These are phyloP conservation scores for Fragilaria radians DNA, from an alignment of 108 stramenopile species.

Conservation along the genomic window DNA sequence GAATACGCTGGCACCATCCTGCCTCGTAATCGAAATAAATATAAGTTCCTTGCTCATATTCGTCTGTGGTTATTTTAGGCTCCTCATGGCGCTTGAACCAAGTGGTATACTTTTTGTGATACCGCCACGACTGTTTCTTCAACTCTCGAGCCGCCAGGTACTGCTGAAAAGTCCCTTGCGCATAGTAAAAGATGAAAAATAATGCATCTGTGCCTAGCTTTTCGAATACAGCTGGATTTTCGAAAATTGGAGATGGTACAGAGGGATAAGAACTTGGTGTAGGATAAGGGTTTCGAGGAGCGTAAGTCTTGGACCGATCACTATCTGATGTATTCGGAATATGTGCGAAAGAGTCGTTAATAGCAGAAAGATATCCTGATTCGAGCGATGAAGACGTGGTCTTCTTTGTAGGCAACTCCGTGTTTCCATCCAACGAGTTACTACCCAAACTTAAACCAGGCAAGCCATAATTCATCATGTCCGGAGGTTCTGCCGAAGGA, in stretches of 20 bases:
- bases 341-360: conserved; percentile 69
- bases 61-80: conserved; percentile 93
- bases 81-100: conserved; percentile 99
- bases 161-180: conserved; percentile 97
- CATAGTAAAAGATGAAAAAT: conserved; percentile 99
- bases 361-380: conserved; percentile 16
- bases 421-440: conserved; percentile 1
- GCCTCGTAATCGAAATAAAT: conserved; percentile 99
- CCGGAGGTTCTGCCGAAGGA: conserved; percentile 10
- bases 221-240: conserved; percentile 91
- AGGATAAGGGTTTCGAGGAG: conserved; percentile 91
- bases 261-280: conserved; percentile 88
- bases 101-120: conserved; percentile 99
- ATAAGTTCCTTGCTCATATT: conserved; percentile 99
- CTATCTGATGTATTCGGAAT: conserved; percentile 58
- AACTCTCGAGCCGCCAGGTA: conserved; percentile 96
- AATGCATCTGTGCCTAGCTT: conserved; percentile 95
- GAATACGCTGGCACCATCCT: conserved; percentile 97
- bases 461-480: conserved; percentile 53
- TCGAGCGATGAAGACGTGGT: neutral
- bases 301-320: conserved; percentile 64
- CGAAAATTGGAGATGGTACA: conserved; percentile 78
- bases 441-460: conserved; percentile 41
- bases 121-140: conserved; percentile 98
- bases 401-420: conserved; percentile 12